A percentile compares a stretch with the other conserved stretches of the same genome.
Conservation (phyloP, 2,329 filamentous ascomycete species). For the Rhynchosporium graminicola region DNA sequence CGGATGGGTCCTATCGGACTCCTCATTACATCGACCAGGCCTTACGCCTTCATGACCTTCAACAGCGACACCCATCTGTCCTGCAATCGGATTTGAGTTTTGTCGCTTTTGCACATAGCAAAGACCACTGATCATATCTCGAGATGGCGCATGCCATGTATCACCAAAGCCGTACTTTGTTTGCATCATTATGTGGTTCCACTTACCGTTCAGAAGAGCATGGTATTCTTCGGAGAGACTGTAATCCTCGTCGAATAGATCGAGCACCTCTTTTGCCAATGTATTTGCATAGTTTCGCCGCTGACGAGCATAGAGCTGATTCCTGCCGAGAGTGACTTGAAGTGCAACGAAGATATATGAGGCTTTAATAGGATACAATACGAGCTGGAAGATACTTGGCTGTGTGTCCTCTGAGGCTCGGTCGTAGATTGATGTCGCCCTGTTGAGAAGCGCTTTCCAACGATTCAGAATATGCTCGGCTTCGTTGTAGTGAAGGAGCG, state of each 20-base stretch:
- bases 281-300: constrained; percentile 56
- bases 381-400: constrained; percentile 61
- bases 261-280: constrained; percentile 52
- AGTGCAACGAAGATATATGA: constrained; percentile 56
- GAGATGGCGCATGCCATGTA: constrained; percentile 69
- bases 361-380: constrained; percentile 59
- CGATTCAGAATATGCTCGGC: constrained; percentile 55
- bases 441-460: constrained; percentile 52
- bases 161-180: constrained; percentile 54
- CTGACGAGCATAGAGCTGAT: constrained; percentile 56
- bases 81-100: constrained; percentile 48
- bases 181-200: constrained; percentile 60
- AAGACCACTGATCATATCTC: constrained; percentile 62
- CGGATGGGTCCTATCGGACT: constrained; percentile 52
- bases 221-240: constrained; percentile 57
- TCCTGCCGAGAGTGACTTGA: constrained; percentile 49
- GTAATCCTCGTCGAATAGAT: constrained; percentile 55
- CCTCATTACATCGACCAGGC: constrained; percentile 50
- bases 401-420: constrained; percentile 49
- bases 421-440: constrained; percentile 56
- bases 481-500: constrained; percentile 62
- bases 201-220: constrained; percentile 57
- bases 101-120: constrained; percentile 58
- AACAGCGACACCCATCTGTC: constrained; percentile 51
- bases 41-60: constrained; percentile 43